Conservation (phyloP, 306 rosid genomes). For the Quercus dentata region DNA sequence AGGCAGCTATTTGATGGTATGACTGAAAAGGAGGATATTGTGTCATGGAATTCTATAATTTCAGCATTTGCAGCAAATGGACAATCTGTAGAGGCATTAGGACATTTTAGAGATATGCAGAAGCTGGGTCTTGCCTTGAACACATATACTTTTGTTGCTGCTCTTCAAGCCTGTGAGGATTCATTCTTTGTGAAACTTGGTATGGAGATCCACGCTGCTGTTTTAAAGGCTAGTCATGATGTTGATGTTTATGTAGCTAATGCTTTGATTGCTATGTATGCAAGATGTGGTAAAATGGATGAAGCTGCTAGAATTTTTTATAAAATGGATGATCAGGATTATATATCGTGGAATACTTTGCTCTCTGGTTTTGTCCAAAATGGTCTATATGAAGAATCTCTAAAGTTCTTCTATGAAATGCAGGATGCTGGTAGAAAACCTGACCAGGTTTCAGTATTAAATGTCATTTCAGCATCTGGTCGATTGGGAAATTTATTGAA, state of each 20-base stretch:
- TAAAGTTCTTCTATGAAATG: conserved; percentile 46
- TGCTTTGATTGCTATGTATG: conserved; percentile 70
- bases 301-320: conserved; percentile 44
- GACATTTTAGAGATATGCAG: conserved; percentile 51
- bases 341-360: conserved; percentile 65
- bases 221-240: conserved; percentile 41
- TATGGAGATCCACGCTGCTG: conserved; percentile 57
- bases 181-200: conserved; percentile 40
- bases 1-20: conserved; percentile 46
- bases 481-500: conserved; percentile 44
- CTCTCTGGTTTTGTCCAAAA: conserved; percentile 67
- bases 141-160: conserved; percentile 61
- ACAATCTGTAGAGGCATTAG: conserved; percentile 43
- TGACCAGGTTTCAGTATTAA: conserved; percentile 58
- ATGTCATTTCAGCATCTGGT: conserved; percentile 53
- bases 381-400: conserved; percentile 45
- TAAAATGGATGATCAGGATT: conserved; percentile 45
- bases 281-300: conserved; percentile 47
- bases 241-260: conserved; percentile 54
- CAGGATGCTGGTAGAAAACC: conserved; percentile 37
- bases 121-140: conserved; percentile 31
- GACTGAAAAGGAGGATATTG: conserved; percentile 47
- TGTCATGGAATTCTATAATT: conserved; percentile 73
- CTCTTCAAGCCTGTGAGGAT: conserved; percentile 68
- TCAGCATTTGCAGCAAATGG: conserved; percentile 52